phyloP scores from a whole-genome alignment of 148 eudicot species.

The Rhododendron ovatum region DNA sequence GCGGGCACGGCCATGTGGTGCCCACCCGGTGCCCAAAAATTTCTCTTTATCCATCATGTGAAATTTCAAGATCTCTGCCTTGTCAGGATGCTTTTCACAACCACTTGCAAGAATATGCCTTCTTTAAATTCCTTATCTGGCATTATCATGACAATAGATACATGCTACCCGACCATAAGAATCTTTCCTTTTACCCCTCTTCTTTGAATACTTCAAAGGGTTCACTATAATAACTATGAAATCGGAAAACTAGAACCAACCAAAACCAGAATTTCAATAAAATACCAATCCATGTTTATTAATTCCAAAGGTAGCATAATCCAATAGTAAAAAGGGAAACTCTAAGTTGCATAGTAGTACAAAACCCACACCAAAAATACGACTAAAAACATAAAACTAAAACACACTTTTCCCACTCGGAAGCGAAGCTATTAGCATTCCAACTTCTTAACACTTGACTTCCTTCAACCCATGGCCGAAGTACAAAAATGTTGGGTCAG shows the following conservation, averaged over 20 bases:
- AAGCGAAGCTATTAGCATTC: neutral
- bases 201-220: no score
- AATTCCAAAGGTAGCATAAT: neutral
- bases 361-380: neutral
- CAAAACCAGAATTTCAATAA: constrained; percentile 9
- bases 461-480: constrained; percentile 51
- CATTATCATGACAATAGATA: neutral
- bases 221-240: neutral
- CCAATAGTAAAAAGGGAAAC: neutral
- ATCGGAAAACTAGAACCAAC: neutral
- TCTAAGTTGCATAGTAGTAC: constrained; percentile 8
- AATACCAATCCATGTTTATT: neutral
- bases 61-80: neutral
- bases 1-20: fast-evolving
- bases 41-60: neutral
- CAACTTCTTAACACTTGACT: constrained; percentile 32
- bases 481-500: constrained; percentile 51
- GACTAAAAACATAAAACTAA: neutral
- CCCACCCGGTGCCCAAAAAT: no score
- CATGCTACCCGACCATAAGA: neutral
- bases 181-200: neutral
- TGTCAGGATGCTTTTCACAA: neutral
- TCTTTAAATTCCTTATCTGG: neutral
- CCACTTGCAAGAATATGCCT: neutral
- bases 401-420: constrained; percentile 12